phyloP scores from a whole-genome alignment of 768 basidiomycete genomes.

The Cystofilobasidium bisporidii region DNA sequence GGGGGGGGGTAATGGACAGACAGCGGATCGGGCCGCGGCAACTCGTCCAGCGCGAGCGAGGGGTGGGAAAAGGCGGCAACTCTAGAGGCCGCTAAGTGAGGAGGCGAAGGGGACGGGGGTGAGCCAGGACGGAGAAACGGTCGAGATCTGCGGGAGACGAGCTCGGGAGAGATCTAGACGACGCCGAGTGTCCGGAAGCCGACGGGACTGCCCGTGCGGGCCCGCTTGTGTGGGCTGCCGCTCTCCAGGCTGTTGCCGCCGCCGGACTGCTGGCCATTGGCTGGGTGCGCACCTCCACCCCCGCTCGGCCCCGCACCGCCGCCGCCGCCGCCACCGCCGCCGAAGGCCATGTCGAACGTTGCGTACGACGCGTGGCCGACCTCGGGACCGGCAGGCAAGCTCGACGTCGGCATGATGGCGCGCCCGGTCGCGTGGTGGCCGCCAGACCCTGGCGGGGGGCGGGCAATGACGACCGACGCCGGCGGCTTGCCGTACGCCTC shows the following conservation, averaged over 20 bases:
- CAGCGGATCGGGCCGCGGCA: too few species aligned
- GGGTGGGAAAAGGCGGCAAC: too few species aligned
- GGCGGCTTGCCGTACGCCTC: slow-evolving; percentile 2
- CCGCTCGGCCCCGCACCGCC: not conserved
- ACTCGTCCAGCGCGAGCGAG: too few species aligned
- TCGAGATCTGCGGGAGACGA: not conserved
- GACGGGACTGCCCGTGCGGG: not conserved
- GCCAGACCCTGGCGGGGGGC: not conserved
- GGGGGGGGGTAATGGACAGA: not conserved
- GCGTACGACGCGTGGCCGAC: not conserved
- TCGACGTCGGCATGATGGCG: not conserved
- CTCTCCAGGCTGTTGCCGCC: not conserved
- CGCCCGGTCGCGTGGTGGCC: not conserved
- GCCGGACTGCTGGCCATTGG: not conserved
- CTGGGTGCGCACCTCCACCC: not conserved
- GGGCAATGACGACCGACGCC: not conserved
- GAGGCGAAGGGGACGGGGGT: too few species aligned
- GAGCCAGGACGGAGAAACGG: not conserved
- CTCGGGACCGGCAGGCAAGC: not conserved
- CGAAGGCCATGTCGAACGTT: slow-evolving; percentile 5
- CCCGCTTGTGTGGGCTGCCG: not conserved
- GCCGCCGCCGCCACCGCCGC: not conserved
- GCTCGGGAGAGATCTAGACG: not conserved
- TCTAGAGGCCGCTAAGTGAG: too few species aligned
- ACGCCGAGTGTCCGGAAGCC: slow-evolving; percentile 3